Conservation (phyloP, 2,329 filamentous ascomycete genomes). For the Colletotrichum orchidophilum region DNA sequence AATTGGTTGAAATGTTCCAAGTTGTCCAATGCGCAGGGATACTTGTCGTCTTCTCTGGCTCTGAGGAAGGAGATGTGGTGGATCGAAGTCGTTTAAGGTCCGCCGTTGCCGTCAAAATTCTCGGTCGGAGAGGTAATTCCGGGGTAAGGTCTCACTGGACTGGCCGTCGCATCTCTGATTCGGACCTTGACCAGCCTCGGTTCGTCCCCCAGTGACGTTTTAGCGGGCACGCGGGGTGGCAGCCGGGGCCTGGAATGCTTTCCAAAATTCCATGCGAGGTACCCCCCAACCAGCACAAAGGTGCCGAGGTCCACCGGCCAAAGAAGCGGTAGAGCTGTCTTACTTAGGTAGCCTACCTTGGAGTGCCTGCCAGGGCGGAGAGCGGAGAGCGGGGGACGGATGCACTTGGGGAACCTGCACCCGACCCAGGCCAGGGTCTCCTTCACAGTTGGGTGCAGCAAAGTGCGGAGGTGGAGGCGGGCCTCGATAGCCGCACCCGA, state of each 20-base stretch:
- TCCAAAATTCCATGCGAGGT: conserved; percentile 1
- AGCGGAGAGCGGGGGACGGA: not conserved
- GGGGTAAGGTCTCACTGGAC: not conserved
- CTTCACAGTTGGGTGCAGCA: not conserved
- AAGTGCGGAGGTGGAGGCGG: conserved; percentile 11
- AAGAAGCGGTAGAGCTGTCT: not conserved
- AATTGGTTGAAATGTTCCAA: not conserved
- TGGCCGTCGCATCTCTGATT: not conserved
- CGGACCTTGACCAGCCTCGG: not conserved
- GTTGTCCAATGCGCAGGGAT: not conserved
- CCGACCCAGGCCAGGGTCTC: not conserved
- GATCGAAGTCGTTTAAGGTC: not conserved
- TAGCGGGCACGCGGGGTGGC: not conserved
- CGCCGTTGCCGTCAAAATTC: not conserved
- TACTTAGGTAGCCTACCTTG: not conserved
- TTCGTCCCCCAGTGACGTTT: not conserved
- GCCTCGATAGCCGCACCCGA: conserved; percentile 21
- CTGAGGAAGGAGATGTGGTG: too few relatives aligned
- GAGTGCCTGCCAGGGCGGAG: not conserved
- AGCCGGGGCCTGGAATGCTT: not conserved
- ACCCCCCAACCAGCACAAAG: conserved; percentile 5
- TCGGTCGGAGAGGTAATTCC: not conserved
- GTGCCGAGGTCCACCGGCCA: conserved; percentile 35
- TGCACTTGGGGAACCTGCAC: not conserved
- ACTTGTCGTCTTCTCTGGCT: not conserved